Conservation (phyloP, 2,329 filamentous ascomycete species). For the Trichophyton equinum region DNA sequence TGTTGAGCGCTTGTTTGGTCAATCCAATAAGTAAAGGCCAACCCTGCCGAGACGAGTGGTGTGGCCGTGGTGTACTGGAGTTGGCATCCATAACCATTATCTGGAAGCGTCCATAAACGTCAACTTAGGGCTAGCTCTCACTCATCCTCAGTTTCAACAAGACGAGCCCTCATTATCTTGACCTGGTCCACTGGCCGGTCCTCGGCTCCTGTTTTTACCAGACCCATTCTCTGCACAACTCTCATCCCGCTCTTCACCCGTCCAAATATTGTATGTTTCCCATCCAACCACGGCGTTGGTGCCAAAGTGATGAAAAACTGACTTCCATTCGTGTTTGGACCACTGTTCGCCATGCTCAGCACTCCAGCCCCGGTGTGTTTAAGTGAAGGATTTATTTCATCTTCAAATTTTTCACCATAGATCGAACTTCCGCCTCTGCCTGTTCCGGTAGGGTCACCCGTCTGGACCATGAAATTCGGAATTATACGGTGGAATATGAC, state of each 20-base stretch:
- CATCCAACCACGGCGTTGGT: conserved; percentile 90
- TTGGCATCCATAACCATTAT: background rate
- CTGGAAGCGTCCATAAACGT: background rate
- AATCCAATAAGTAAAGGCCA: background rate
- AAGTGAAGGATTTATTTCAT: conserved; percentile 67
- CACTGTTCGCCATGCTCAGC: conserved; percentile 93
- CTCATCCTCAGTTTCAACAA: conserved; percentile 50
- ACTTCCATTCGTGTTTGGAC: conserved; percentile 82
- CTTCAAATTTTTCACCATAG: conserved; percentile 86
- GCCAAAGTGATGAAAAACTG: conserved; percentile 96
- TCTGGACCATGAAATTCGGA: conserved; percentile 91
- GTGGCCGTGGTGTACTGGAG: background rate
- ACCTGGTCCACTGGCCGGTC: conserved; percentile 74
- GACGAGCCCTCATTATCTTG: conserved; percentile 59
- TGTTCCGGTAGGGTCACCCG: conserved; percentile 85
- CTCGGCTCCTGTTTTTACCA: conserved; percentile 70
- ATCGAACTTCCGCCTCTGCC: conserved; percentile 80
- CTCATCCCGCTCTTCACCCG: conserved; percentile 72
- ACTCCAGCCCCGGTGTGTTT: conserved; percentile 90
- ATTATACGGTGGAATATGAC: conserved; percentile 91
- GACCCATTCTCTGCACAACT: conserved; percentile 74
- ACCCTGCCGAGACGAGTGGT: background rate
- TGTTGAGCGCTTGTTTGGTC: background rate
- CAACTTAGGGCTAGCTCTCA: conserved; percentile 16
- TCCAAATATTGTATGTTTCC: conserved; percentile 94